Evolutionary conservation across 106 monocot genomes (phyloP).

Genomic region (Acorus gramineus): DNA sequence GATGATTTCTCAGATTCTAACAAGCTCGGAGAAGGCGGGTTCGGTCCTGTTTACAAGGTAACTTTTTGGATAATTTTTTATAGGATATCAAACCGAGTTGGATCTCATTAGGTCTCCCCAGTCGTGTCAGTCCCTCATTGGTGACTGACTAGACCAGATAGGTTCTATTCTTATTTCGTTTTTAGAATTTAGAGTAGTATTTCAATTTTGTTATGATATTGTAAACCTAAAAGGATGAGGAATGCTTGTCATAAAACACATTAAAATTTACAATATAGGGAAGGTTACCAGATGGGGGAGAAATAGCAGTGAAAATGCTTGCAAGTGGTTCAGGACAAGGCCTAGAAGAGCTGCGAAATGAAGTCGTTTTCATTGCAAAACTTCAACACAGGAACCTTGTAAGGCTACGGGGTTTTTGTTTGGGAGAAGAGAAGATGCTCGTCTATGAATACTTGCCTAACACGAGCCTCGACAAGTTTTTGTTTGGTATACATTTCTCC

Average conservation of each 20-base stretch:
- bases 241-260: not conserved
- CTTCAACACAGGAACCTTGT: conserved; percentile 8
- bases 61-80: not conserved
- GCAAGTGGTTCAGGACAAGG: not conserved
- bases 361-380: not conserved
- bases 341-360: not conserved
- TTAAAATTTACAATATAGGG: not conserved
- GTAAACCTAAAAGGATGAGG: not conserved
- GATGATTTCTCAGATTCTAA: not conserved
- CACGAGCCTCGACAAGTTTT: conserved; percentile 2
- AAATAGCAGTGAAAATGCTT: conserved; percentile 2
- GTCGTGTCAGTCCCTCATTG: too few relatives aligned
- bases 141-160: too few relatives aligned
- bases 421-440: conserved; percentile 4
- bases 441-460: conserved; percentile 6
- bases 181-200: not conserved
- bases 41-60: conserved; percentile 10
- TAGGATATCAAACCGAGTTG: too few relatives aligned
- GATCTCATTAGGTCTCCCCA: too few relatives aligned
- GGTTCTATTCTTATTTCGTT: not conserved
- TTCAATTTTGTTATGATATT: not conserved
- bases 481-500: conserved; percentile 2
- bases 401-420: conserved; percentile 2
- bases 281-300: not conserved
- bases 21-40: conserved; percentile 4